Percentiles rank a stretch among this genome's conserved stretches.
These are phyloP conservation scores for Ceratobasidium sp. DNA, from an alignment of 1,284 basidiomycete species.

Conservation along the genomic window DNA sequence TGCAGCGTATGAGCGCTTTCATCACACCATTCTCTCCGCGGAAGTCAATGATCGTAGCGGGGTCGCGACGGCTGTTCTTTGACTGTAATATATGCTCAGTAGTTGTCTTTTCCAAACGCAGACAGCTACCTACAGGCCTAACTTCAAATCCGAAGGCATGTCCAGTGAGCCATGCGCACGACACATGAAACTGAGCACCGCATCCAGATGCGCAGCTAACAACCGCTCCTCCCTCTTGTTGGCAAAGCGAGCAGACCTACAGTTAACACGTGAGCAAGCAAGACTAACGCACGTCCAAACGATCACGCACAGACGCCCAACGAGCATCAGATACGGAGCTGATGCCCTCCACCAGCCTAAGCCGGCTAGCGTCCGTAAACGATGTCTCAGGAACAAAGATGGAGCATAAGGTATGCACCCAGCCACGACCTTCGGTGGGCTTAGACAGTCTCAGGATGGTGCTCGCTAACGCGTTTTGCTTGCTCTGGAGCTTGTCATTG, in stretches of 20 bases:
- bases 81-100: conserved; percentile 60
- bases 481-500: conserved; percentile 60
- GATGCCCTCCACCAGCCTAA: conserved; percentile 88
- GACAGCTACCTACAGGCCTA: conserved; percentile 68
- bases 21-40: conserved; percentile 87
- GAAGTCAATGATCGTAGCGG: conserved; percentile 78
- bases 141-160: conserved; percentile 92
- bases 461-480: conserved; percentile 61
- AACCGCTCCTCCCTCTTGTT: conserved; percentile 77
- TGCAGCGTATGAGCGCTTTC: conserved; percentile 83
- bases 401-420: conserved; percentile 91
- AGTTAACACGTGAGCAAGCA: conserved; percentile 59
- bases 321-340: conserved; percentile 69
- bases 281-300: conserved; percentile 51
- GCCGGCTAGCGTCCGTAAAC: conserved; percentile 76
- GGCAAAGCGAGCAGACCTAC: conserved; percentile 64
- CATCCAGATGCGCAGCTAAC: conserved; percentile 80
- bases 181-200: conserved; percentile 80
- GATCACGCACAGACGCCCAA: conserved; percentile 48
- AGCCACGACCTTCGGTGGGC: conserved; percentile 92
- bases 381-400: conserved; percentile 86
- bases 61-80: conserved; percentile 75
- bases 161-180: conserved; percentile 87
- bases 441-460: conserved; percentile 87
- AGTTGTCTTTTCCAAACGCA: conserved; percentile 49